Percentiles rank a stretch among this genome's conserved stretches.
Conservation (phyloP, 2,329 filamentous ascomycete genomes). For the Neospermospora avenae region DNA sequence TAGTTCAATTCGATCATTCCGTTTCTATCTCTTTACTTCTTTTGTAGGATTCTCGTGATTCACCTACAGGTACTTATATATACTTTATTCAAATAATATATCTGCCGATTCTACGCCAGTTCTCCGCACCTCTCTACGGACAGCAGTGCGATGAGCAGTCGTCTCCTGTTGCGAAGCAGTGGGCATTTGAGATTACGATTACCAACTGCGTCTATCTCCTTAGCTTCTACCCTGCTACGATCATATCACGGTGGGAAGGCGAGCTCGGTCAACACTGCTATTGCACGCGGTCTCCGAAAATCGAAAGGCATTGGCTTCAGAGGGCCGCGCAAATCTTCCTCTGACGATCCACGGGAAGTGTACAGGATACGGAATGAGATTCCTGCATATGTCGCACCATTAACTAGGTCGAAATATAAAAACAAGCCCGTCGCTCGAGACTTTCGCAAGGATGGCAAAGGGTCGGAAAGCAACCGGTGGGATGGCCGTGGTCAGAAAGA, state of each 20-base stretch:
- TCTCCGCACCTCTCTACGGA: no score
- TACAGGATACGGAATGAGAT: conserved; percentile 22
- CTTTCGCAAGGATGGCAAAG: not conserved
- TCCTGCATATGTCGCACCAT: conserved; percentile 5
- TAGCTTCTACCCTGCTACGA: conserved; percentile 5
- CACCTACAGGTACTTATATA: no score
- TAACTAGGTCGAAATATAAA: not conserved
- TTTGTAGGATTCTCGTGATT: no score
- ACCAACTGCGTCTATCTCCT: not conserved
- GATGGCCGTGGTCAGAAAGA: not conserved
- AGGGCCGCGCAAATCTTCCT: conserved; percentile 19
- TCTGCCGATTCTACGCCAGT: no score
- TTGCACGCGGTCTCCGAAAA: conserved; percentile 62
- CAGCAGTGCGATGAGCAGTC: conserved; percentile 5
- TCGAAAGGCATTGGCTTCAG: conserved; percentile 37
- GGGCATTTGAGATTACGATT: not conserved
- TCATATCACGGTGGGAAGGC: conserved; percentile 35
- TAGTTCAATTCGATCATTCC: no score
- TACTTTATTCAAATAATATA: no score
- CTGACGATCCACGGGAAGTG: conserved; percentile 14
- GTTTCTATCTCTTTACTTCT: no score
- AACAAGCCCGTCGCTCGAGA: not conserved
- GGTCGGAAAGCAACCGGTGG: not conserved
- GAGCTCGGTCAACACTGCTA: conserved; percentile 64
- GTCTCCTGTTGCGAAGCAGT: not conserved